phyloP scores from a whole-genome alignment of 306 rosid species.

The Cicer pinnatifidum region DNA sequence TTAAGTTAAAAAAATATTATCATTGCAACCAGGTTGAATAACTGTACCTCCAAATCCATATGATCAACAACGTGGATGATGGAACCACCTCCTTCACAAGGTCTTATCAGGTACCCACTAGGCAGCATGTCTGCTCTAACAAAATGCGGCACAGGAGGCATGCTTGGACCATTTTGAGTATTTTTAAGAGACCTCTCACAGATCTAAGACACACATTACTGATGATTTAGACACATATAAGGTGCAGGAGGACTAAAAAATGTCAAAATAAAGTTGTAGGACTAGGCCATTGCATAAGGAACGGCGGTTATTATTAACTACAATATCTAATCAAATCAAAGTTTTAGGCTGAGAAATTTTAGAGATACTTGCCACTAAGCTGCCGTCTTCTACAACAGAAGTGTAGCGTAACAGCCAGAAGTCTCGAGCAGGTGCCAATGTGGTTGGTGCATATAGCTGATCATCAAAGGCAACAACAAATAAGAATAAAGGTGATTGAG shows the following conservation, averaged over 20 bases:
- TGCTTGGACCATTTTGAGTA: constrained; percentile 94
- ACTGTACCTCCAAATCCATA: constrained; percentile 83
- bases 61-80: constrained; percentile 96
- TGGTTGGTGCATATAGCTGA: constrained; percentile 91
- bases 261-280: background rate
- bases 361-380: constrained; percentile 76
- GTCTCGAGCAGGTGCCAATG: constrained; percentile 95
- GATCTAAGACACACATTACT: constrained; percentile 53
- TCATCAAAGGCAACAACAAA: constrained; percentile 21
- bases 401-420: constrained; percentile 97
- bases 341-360: constrained; percentile 22
- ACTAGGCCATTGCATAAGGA: background rate
- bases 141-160: constrained; percentile 98
- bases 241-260: constrained; percentile 2
- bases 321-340: constrained; percentile 19
- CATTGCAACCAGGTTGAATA: background rate
- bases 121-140: constrained; percentile 96
- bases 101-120: constrained; percentile 89
- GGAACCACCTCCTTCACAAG: constrained; percentile 99
- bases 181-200: constrained; percentile 95
- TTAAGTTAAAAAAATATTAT: background rate
- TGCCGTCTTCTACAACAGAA: constrained; percentile 92
- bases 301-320: background rate
- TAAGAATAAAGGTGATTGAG: constrained; percentile 7
- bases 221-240: constrained; percentile 27